These are phyloP conservation scores for Euclidium syriacum DNA, from an alignment of 345 rosid species.

Conservation along the genomic window DNA sequence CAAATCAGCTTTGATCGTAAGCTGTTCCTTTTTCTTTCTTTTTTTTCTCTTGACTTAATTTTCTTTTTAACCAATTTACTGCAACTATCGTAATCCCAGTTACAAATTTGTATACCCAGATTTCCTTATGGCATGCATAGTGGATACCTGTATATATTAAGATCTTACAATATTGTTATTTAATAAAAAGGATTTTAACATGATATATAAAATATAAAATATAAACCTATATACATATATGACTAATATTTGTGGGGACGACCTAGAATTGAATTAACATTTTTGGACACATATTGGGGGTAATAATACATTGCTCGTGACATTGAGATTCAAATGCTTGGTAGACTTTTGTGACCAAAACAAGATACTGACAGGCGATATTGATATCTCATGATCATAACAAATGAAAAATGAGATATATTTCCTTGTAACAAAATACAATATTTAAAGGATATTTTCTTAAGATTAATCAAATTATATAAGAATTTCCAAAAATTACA, in stretches of 20 bases:
- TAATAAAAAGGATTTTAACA: no score
- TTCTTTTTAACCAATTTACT: neutral
- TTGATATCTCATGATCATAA: conserved; percentile 6
- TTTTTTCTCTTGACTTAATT: neutral
- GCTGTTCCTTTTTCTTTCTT: conserved; percentile 14
- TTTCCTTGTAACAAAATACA: neutral
- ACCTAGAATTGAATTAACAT: neutral
- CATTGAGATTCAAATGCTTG: conserved; percentile 9
- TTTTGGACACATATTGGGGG: neutral
- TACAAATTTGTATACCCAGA: neutral
- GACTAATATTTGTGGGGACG: neutral
- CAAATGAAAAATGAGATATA: neutral
- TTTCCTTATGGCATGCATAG: no score
- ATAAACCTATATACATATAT: no score
- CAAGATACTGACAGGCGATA: conserved; percentile 12
- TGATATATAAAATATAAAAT: no score
- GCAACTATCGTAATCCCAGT: neutral
- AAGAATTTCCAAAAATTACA: no score
- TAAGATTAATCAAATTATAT: no score
- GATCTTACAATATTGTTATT: no score
- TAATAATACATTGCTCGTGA: conserved; percentile 5
- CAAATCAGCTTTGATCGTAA: conserved; percentile 34
- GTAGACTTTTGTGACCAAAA: conserved; percentile 15
- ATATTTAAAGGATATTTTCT: no score
- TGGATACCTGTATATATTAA: no score